Conservation (phyloP, 768 basidiomycete species). For the Tephrocybe sp. region DNA sequence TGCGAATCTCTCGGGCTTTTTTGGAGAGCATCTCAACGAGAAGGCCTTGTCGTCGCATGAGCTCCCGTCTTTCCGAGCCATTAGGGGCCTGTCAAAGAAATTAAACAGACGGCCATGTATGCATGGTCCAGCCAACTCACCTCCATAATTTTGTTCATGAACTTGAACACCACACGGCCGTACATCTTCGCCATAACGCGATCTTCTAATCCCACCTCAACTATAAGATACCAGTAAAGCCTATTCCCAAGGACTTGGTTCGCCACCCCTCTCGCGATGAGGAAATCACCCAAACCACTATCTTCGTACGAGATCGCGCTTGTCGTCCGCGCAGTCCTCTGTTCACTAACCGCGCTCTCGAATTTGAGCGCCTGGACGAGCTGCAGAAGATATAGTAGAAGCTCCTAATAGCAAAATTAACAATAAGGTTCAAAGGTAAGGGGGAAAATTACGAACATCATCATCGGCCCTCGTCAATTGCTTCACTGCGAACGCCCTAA, state of each 20-base stretch:
- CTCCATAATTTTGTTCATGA: conserved; percentile 85
- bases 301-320: conserved; percentile 86
- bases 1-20: conserved; percentile 82
- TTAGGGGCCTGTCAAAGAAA: conserved; percentile 51
- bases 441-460: conserved; percentile 55
- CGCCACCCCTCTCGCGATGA: conserved; percentile 79
- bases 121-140: conserved; percentile 35
- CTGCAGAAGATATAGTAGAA: conserved; percentile 89
- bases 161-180: conserved; percentile 85
- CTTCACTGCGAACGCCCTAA: conserved; percentile 90
- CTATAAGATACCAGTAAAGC: conserved; percentile 97
- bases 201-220: conserved; percentile 89
- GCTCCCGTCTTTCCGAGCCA: conserved; percentile 78
- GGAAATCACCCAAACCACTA: conserved; percentile 89
- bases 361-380: conserved; percentile 98
- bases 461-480: conserved; percentile 91
- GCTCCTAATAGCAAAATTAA: conserved; percentile 55
- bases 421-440: not conserved
- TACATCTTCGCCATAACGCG: conserved; percentile 90
- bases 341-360: conserved; percentile 78
- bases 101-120: not conserved
- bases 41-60: conserved; percentile 89
- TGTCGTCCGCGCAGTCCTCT: conserved; percentile 69
- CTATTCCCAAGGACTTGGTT: conserved; percentile 87
- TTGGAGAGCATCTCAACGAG: conserved; percentile 84